phyloP scores from a whole-genome alignment of 2,329 filamentous ascomycete genomes.

The Penicillium sp. region DNA sequence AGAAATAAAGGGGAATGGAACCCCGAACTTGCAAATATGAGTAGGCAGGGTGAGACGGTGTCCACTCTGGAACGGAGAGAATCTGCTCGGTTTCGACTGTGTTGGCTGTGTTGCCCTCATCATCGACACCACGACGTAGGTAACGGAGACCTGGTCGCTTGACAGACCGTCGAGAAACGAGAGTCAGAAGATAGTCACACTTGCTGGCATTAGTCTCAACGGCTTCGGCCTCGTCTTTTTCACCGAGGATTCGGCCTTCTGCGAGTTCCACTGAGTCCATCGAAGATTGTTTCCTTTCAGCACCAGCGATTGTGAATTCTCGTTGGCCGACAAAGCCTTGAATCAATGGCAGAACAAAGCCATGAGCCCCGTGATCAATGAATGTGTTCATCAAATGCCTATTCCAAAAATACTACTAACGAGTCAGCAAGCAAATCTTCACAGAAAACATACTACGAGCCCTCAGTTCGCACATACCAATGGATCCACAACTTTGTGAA shows the following conservation, averaged over 20 bases:
- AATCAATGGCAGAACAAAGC: constrained; percentile 75
- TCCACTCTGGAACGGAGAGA: constrained; percentile 69
- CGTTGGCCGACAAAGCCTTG: constrained; percentile 93
- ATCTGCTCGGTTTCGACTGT: constrained; percentile 95
- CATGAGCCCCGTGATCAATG: constrained; percentile 68
- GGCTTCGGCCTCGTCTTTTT: constrained; percentile 36
- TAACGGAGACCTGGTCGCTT: constrained; percentile 88
- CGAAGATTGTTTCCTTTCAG: constrained; percentile 16
- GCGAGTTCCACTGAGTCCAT: constrained; percentile 19
- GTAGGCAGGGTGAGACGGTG: constrained; percentile 61
- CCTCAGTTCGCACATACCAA: constrained; percentile 44
- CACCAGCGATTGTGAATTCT: constrained; percentile 68
- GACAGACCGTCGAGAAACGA: constrained; percentile 86
- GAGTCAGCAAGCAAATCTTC: constrained; percentile 7
- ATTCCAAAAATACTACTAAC: constrained; percentile 82
- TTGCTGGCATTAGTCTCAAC: constrained; percentile 29
- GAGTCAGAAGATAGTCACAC: constrained; percentile 70
- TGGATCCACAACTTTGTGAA: constrained; percentile 72
- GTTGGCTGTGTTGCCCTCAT: constrained; percentile 85
- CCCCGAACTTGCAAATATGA: constrained; percentile 87
- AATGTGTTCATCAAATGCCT: constrained; percentile 71
- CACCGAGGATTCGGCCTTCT: constrained; percentile 43
- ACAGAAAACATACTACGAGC: neutral
- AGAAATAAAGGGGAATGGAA: constrained; percentile 93
- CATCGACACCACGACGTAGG: constrained; percentile 83